phyloP scores from a whole-genome alignment of 2,329 filamentous ascomycete species.

The Graphilbum ipis-grandicollis region DNA sequence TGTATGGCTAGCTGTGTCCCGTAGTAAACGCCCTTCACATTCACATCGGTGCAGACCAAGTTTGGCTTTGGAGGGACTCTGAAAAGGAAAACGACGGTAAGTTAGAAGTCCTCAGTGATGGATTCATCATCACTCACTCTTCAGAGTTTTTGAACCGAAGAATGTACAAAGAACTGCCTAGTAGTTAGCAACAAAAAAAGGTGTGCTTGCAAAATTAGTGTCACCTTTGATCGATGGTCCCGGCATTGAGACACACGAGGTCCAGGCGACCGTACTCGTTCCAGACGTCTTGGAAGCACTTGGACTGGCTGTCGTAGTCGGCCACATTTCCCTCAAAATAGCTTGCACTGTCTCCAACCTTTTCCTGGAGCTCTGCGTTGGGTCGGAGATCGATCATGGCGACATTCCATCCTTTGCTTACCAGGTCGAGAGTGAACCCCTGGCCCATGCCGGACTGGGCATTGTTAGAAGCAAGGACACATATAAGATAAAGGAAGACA shows the following conservation, averaged over 20 bases:
- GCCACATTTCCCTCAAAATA: background rate
- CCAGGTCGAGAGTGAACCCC: background rate
- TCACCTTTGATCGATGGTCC: background rate
- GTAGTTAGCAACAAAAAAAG: too few species aligned
- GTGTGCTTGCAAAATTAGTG: too few species aligned
- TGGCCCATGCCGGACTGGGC: background rate
- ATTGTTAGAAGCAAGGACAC: too few species aligned
- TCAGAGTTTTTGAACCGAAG: background rate
- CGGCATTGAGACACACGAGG: background rate
- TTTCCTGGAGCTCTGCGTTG: background rate
- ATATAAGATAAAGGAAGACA: background rate
- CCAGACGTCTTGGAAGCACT: background rate
- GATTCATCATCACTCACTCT: too few species aligned
- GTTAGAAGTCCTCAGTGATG: too few species aligned
- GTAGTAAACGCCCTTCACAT: conserved; percentile 32
- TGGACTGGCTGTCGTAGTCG: background rate
- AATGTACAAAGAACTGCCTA: background rate
- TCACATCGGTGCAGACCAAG: conserved; percentile 26
- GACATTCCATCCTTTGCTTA: background rate
- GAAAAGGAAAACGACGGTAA: background rate
- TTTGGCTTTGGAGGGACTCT: conserved; percentile 19
- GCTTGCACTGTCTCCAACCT: background rate
- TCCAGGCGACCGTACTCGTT: background rate
- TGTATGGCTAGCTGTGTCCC: conserved; percentile 30
- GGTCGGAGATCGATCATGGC: background rate